Evolutionary conservation across 2,329 filamentous ascomycete genomes (phyloP), one percentile per base, ranked within the genome.

Genomic region (Aspergillus awamori): DNA sequence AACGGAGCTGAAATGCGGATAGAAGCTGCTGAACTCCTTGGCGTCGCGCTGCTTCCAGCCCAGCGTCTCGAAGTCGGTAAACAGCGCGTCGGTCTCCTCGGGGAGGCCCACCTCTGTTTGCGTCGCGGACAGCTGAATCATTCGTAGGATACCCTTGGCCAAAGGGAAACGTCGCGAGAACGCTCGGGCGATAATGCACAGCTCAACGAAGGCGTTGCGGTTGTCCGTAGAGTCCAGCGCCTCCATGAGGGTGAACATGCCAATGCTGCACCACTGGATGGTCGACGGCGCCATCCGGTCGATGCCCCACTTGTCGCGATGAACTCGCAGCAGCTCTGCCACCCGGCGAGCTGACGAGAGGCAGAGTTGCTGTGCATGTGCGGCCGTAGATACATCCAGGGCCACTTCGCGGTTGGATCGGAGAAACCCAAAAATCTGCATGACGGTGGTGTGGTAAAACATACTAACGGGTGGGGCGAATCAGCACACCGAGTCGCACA

Each of bases 381-480:
- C 58, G 2, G 56, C 61, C 28, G 17, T 55, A 8, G 59, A 48
- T 4, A 59, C 53, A 15, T 63, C 53, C 3, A 61, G 24, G 2
- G 20, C 41, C 1, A 53, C 43, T 3, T 30, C 47, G 22, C 65
- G 48, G 24, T 61, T 58, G 10, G 63, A 61, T 47, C 63, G 62
- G 22, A 73, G 62, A n/a, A 69, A 66, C n/a, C 69, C 70, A 38
- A 68, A 69, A 30, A 73, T 66, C 20, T 71, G 71, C 24, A 72
- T 63, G 22, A 72, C 61, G 11, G 68, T 69, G 15, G 64, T 70
- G 54, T 72, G 65, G 38, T 72, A 73, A 53, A 68, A 70, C 30
- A 71, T 57, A 22, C 68, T 71, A 48, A 5, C 20, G 17, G 3
- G 39, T 33, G 43, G 39, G 59, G 53, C 17, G 33, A 24, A 26